Base-by-base conservation (phyloP, 164 flowering plant species). In the Echeveria elegans region DNA sequence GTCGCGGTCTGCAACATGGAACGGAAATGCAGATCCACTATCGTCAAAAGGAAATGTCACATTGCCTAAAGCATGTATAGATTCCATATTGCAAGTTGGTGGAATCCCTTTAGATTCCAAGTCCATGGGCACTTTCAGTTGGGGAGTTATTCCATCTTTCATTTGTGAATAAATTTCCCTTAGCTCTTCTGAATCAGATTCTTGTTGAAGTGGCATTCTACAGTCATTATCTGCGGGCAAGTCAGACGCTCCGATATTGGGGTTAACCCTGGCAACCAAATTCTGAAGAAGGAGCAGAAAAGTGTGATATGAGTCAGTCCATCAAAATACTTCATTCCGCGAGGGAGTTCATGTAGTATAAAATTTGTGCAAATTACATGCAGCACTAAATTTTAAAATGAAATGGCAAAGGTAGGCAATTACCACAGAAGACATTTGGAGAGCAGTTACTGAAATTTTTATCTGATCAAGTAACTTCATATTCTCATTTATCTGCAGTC, bases 401-500 rank as follows among this genome's bases (percentile, higher is more conserved):
- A 65, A 8, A 62, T 70, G 29, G 18, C 60, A 19, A 45, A 31
- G 52, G 56, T 53, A 73, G 67, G 56, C 61, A 59, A 41, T 40
- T 82, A 81, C 88, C 87, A 68, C 63, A 21, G 78, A 72, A 34
- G 81, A 72, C 69, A 74, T 83, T 68, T 83, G 86, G 52, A 82
- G 73, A 37, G 82, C 69, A 18, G 24, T 74, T 68, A 88, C 82
- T 41, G 71, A 64, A 67, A 83, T 75, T 77, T 75, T 81, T 66
- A 86, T 73, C 73, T 73, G 84, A 65, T 65, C 71, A 65, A 86
- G 79, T 66, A 86, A 64, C 76, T 80, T 74, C 70, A 78, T 29
- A 78, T 86, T 82, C 77, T 86, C 91, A 66, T 30, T 38, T 38
- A 88, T 79, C 95, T 88, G 85, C 72, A 61, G 70, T 64, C 41